Evolutionary conservation across 371 early-diverging fungal genomes (phyloP), one percentile per base, ranked within the genome.

Genomic region (Mucor irregularis): DNA sequence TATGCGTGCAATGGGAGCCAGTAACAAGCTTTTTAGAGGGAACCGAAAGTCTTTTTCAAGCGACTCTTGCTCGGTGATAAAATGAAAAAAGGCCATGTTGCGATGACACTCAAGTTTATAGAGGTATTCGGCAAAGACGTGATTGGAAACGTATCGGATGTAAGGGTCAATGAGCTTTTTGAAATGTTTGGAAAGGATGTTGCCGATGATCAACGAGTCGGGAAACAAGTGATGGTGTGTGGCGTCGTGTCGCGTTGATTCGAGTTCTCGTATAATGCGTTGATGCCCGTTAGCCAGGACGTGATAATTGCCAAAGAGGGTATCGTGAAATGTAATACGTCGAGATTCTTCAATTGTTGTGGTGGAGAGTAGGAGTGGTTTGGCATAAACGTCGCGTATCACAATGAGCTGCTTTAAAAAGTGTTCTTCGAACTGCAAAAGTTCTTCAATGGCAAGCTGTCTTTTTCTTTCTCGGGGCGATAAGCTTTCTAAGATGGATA

Each of bases 361-460:
- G 21, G 40, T 33, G 28, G 54, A 54, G 21, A 28, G 26, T 17
- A 60, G 33, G 22, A 61, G 30, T 7, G 61, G 61, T 24, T 34
- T 28, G 6, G 54, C 54, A 54, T 43, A 61, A 14, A 49, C 21
- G 21, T 61, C 49, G 13, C 43, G 49, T 39, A 61, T 49, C 4
- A 53, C 49, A 22, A 33, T 43, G 35, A 61, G 43, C 24, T 61
- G 55, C 17, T 49, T 61, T 28, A 48, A 24, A 14, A 49, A 61
- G 9, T 49, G 40, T n/a, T 61, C 22, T 35, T 61, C 61, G 3
- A 49, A 54, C 3, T 29, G 47, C 9, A 43, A 19, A 16, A 54
- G 34, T 17, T 53, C 61, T 42, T 61, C 61, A n/a, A 61, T 61
- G 10, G 61, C 49, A 10, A 61, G 33, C 34, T 61, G 61, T 22